phyloP scores from a whole-genome alignment of 23 red algal species.

The Gracilaria caudata region DNA sequence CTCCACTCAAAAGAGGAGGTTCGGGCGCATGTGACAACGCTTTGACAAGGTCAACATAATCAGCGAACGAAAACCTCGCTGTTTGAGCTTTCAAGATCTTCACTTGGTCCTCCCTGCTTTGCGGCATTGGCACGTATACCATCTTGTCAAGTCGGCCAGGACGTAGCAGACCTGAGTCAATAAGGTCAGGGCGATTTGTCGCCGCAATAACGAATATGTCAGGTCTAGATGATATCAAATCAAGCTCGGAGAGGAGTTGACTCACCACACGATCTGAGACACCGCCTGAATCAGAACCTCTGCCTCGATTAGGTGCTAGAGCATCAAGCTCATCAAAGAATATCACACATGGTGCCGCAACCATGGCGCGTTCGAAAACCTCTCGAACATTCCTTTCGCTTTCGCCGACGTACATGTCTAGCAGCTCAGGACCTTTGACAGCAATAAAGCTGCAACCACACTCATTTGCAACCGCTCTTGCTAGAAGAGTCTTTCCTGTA shows the following conservation, averaged over 20 bases:
- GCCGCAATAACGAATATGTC: slow-evolving; percentile 93
- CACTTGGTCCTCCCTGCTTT: slow-evolving; percentile 35
- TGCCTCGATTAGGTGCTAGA: slow-evolving; percentile 73
- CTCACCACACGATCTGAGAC: slow-evolving; percentile 81
- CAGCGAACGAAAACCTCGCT: slow-evolving; percentile 28
- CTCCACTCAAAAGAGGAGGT: slow-evolving; percentile 58
- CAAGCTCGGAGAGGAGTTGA: slow-evolving; percentile 75
- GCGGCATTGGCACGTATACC: slow-evolving; percentile 79
- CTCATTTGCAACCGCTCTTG: slow-evolving; percentile 75
- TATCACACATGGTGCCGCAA: slow-evolving; percentile 80
- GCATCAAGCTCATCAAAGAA: slow-evolving; percentile 99
- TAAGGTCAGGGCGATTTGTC: slow-evolving; percentile 88
- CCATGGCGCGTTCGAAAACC: slow-evolving; percentile 76
- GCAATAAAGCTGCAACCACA: slow-evolving; percentile 82
- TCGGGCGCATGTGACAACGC: slow-evolving; percentile 41
- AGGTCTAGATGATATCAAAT: slow-evolving; percentile 34
- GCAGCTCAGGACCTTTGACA: slow-evolving; percentile 76
- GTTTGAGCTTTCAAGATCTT: slow-evolving; percentile 63
- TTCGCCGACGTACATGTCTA: slow-evolving; percentile 92
- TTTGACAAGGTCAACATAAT: slow-evolving; percentile 41
- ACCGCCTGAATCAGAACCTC: slow-evolving; percentile 60
- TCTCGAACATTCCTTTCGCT: slow-evolving; percentile 81
- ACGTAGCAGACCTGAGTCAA: slow-evolving; percentile 86
- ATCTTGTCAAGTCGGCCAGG: slow-evolving; percentile 90
- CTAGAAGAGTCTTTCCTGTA: slow-evolving; percentile 86